phyloP scores from a whole-genome alignment of 1,284 basidiomycete genomes.

The Phylloboletellus chloephorus region DNA sequence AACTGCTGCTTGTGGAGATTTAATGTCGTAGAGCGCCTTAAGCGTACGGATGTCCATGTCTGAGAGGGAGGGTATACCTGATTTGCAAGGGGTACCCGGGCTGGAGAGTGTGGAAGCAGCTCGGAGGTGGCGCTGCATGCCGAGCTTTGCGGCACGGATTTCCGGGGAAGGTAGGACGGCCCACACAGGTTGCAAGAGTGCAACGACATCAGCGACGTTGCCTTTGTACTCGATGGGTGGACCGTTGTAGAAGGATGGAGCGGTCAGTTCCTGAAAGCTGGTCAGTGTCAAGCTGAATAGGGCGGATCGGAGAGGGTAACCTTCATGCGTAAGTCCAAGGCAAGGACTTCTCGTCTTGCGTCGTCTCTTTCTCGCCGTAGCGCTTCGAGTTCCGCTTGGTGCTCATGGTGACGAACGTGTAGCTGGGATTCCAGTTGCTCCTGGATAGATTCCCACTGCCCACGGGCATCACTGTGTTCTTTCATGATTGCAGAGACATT shows the following conservation, averaged over 20 bases:
- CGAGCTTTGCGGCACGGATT: constrained; percentile 63
- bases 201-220: constrained; percentile 55
- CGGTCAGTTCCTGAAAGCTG: constrained; percentile 18
- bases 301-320: constrained; percentile 28
- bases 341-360: constrained; percentile 41
- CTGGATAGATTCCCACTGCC: constrained; percentile 46
- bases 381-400: constrained; percentile 54
- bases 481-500: constrained; percentile 49
- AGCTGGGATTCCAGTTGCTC: constrained; percentile 51
- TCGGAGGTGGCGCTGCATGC: constrained; percentile 43
- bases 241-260: constrained; percentile 23
- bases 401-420: constrained; percentile 41
- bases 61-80: constrained; percentile 49
- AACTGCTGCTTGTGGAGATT: constrained; percentile 35
- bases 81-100: constrained; percentile 29
- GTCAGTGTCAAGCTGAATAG: constrained; percentile 6
- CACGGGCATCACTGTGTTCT: constrained; percentile 40
- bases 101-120: constrained; percentile 34
- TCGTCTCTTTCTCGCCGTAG: constrained; percentile 52
- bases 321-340: constrained; percentile 42
- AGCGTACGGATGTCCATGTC: constrained; percentile 76
- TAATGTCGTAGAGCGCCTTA: constrained; percentile 62
- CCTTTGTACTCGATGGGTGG: constrained; percentile 41
- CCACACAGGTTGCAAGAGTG: constrained; percentile 73
- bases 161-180: constrained; percentile 72